Conservation (phyloP, 1,284 basidiomycete genomes). For the Moniliophthora roreri region DNA sequence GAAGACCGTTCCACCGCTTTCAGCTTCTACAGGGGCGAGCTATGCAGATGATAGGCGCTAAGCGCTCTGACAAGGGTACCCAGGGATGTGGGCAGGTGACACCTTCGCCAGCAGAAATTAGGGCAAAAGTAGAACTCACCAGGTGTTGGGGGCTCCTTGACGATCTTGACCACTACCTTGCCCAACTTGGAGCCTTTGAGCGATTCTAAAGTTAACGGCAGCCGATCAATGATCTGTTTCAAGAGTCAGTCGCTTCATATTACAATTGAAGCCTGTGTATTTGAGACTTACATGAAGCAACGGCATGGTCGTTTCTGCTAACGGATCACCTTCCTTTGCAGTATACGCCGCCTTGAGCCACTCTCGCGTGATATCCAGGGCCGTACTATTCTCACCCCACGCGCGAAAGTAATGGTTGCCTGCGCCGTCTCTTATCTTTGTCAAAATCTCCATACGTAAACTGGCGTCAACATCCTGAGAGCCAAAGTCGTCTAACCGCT, state of each 20-base stretch:
- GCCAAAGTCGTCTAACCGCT: constrained; percentile 57
- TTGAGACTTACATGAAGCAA: constrained; percentile 68
- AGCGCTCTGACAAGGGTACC: not conserved
- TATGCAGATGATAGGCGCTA: constrained; percentile 1
- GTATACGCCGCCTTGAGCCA: constrained; percentile 71
- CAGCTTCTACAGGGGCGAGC: constrained; percentile 11
- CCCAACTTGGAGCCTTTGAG: constrained; percentile 72
- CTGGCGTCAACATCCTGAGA: constrained; percentile 57
- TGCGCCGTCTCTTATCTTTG: constrained; percentile 77
- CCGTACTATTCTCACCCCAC: constrained; percentile 70
- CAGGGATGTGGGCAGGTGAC: constrained; percentile 19
- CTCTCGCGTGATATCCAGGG: constrained; percentile 74
- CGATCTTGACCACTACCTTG: constrained; percentile 71
- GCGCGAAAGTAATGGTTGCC: constrained; percentile 82
- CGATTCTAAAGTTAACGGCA: constrained; percentile 69
- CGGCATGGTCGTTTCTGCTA: constrained; percentile 79
- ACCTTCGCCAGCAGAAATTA: constrained; percentile 19
- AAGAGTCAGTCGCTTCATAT: constrained; percentile 3
- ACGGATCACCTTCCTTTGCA: constrained; percentile 52
- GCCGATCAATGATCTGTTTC: constrained; percentile 72
- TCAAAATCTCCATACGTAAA: constrained; percentile 66
- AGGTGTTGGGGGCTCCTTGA: constrained; percentile 64
- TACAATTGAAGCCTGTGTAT: not conserved
- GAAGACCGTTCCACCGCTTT: constrained; percentile 2
- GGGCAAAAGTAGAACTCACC: constrained; percentile 51